These are phyloP conservation scores for Cephaloascus fragrans DNA, from an alignment of 805 yeast genomes.

Conservation along the genomic window DNA sequence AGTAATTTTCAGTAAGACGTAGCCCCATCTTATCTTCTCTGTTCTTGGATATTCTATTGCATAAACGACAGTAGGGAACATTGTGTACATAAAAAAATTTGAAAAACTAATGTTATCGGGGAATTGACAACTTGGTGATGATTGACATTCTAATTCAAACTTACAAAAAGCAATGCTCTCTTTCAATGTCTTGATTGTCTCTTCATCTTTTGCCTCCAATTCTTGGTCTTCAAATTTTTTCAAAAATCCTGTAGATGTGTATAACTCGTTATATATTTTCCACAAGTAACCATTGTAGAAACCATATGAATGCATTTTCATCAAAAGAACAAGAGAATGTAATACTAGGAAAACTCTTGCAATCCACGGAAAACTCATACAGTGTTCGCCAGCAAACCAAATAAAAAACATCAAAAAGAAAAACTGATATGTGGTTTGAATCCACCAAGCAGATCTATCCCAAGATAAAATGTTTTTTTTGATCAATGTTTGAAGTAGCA, in stretches of 20 bases:
- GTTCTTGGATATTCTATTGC: constrained; percentile 80
- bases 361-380: constrained; percentile 71
- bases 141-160: constrained; percentile 59
- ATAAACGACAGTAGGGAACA: constrained; percentile 86
- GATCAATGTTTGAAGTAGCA: constrained; percentile 47
- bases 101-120: constrained; percentile 60
- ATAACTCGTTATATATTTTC: constrained; percentile 46
- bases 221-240: constrained; percentile 20
- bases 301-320: constrained; percentile 94
- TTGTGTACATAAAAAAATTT: constrained; percentile 69
- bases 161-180: constrained; percentile 59
- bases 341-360: constrained; percentile 77
- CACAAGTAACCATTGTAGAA: constrained; percentile 89
- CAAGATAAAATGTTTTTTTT: constrained; percentile 40
- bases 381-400: constrained; percentile 37
- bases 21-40: constrained; percentile 53
- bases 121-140: constrained; percentile 33
- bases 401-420: constrained; percentile 43
- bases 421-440: constrained; percentile 50
- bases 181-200: constrained; percentile 18
- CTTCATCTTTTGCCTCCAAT: constrained; percentile 7
- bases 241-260: constrained; percentile 34
- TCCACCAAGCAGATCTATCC: constrained; percentile 52
- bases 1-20: constrained; percentile 54
- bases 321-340: constrained; percentile 77